phyloP scores from a whole-genome alignment of 345 rosid genomes.

The Rhodamnia rubescens region DNA sequence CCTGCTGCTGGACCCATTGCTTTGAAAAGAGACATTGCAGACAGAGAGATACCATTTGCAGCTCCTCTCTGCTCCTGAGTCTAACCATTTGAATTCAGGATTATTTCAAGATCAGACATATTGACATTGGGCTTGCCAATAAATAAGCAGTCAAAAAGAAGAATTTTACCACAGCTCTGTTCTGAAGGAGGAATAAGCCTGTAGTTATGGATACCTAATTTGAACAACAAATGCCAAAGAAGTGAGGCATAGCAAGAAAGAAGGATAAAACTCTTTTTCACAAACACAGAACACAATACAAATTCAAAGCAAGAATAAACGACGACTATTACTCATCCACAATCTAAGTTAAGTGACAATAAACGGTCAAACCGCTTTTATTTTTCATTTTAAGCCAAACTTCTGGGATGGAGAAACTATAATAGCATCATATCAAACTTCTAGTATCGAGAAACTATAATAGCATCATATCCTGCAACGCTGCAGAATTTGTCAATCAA shows the following conservation, averaged over 20 bases:
- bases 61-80: slow-evolving; percentile 41
- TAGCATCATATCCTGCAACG: background rate
- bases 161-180: slow-evolving; percentile 38
- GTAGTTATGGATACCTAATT: slow-evolving; percentile 36
- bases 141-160: background rate
- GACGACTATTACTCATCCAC: background rate
- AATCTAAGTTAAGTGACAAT: background rate
- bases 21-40: slow-evolving; percentile 45
- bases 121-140: background rate
- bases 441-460: background rate
- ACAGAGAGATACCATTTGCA: slow-evolving; percentile 41
- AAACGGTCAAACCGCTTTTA: background rate
- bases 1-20: slow-evolving; percentile 48
- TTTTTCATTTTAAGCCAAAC: background rate
- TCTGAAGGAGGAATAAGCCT: slow-evolving; percentile 44
- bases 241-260: background rate
- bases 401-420: background rate
- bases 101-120: background rate
- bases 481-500: background rate
- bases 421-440: background rate
- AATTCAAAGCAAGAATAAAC: background rate
- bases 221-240: background rate
- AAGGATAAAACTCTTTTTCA: too few species aligned
- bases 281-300: background rate
- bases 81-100: slow-evolving; percentile 3